Base-by-base conservation (phyloP, 2,329 filamentous ascomycete species). In the Trichoderma koningii region DNA sequence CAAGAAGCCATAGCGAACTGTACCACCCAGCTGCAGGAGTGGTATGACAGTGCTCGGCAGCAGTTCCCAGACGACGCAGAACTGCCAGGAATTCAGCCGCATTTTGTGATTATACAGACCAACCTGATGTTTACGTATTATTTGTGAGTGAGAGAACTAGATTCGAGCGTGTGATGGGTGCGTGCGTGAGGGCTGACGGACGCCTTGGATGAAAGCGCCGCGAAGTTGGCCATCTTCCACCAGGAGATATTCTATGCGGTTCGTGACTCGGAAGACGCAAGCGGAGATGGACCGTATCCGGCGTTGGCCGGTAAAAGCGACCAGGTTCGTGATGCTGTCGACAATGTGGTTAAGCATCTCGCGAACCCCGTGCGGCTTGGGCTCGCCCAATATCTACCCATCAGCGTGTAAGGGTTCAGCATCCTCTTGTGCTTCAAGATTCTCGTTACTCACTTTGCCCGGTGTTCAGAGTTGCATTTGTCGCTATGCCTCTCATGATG, bases 61-160 rank as follows among this genome's bases (percentile, higher is more conserved):
- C 62, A 52, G 53, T 55, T 64, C 17, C 62, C 62, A 6, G 55
- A 64, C 42, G 34, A 57, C 21, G 26, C 45, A 34, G 52, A 64
- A 15, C 45, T 19, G 47, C 52, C 52, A 30, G 62, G 51, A 12
- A 30, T 64, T n/a, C 62, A 42, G 21, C 62, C 62, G 6, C 53
- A 64, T 21, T 57, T 47, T 26, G 30, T 57, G 45, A 64, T 64
- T 34, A 57, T 64, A 51, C 62, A 64, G 45, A 57, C 53, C 9
- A 64, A 57, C 26, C 14, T 64, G 23, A 64, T 64, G 62, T 64
- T 55, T 38, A 64, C 47, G 23, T 64, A 64, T 48, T 64, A 64
- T 34, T 64, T 57, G 62, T 64, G 34, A 57, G 62, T 50, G 9
- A n/a, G n/a, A 7, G n/a, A 10, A 26, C 9, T 14, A 2, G 34